These are phyloP conservation scores for Solanum piurae DNA, from an alignment of 257 asterid genomes.

Conservation along the genomic window DNA sequence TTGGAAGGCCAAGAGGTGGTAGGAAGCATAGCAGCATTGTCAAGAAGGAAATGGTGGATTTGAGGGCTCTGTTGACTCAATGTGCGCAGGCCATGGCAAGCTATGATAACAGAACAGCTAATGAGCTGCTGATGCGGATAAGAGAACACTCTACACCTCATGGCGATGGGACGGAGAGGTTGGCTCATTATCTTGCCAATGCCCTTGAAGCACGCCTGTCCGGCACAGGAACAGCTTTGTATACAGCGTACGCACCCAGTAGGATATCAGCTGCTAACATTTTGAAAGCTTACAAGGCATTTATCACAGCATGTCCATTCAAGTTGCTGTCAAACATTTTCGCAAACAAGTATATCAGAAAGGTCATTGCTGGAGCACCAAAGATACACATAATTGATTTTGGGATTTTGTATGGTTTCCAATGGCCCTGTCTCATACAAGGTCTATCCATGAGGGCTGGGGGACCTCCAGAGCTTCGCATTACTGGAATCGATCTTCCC, in stretches of 20 bases:
- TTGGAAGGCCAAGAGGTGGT: conserved; percentile 15
- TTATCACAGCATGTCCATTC: conserved; percentile 20
- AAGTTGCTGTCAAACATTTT: conserved; percentile 17
- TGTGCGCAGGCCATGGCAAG: conserved; percentile 34
- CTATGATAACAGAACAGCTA: conserved; percentile 19
- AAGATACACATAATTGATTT: conserved; percentile 31
- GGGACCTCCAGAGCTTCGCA: conserved; percentile 26
- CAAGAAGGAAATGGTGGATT: conserved; percentile 24
- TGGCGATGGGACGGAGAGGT: conserved; percentile 31
- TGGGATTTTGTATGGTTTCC: conserved; percentile 31
- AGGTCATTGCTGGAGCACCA: conserved; percentile 10
- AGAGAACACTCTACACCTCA: conserved; percentile 26
- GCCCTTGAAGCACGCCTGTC: conserved; percentile 32
- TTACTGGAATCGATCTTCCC: conserved; percentile 33
- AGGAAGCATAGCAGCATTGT: conserved; percentile 10
- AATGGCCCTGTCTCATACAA: conserved; percentile 34
- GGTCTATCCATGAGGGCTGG: conserved; percentile 20
- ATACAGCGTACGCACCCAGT: conserved; percentile 10
- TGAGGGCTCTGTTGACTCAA: conserved; percentile 22
- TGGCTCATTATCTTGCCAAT: conserved; percentile 25
- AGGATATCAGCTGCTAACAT: conserved; percentile 23
- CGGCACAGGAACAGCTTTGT: conserved; percentile 25
- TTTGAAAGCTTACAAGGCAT: conserved; percentile 21
- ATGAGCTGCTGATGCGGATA: conserved; percentile 20
- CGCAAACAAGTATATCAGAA: conserved; percentile 16